A percentile compares a stretch with the other conserved stretches of the same genome.
Conservation (phyloP, 148 eudicot species). For the Hydrangea macrophylla region DNA sequence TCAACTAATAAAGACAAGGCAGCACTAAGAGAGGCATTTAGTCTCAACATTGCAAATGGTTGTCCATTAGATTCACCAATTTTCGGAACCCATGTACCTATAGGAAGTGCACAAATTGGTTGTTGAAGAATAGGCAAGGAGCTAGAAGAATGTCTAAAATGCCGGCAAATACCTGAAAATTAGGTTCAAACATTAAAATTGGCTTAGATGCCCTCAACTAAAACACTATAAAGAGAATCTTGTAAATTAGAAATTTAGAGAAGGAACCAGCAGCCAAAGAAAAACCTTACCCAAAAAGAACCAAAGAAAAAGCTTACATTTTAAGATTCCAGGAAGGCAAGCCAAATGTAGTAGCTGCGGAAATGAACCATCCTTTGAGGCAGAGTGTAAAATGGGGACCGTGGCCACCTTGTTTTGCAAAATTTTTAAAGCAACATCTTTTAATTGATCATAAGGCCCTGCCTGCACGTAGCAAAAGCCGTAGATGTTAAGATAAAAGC, state of each 20-base stretch:
- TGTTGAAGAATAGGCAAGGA: slow-evolving; percentile 87
- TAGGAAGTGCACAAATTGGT: slow-evolving; percentile 74
- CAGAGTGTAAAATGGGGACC: slow-evolving; percentile 69
- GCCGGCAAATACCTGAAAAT: slow-evolving; percentile 85
- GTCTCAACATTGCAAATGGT: slow-evolving; percentile 79
- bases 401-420: slow-evolving; percentile 73
- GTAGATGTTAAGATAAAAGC: too few relatives aligned
- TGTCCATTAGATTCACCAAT: slow-evolving; percentile 68
- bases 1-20: slow-evolving; percentile 73
- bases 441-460: slow-evolving; percentile 71
- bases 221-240: slow-evolving; percentile 8
- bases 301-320: slow-evolving; percentile 46
- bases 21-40: slow-evolving; percentile 66
- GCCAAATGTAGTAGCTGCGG: slow-evolving; percentile 86
- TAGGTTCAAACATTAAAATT: slow-evolving; percentile 13
- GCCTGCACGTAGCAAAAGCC: slow-evolving; percentile 38
- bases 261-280: not conserved
- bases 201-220: not conserved
- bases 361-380: slow-evolving; percentile 65
- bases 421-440: slow-evolving; percentile 71
- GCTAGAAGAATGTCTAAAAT: slow-evolving; percentile 71
- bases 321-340: slow-evolving; percentile 74
- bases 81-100: slow-evolving; percentile 96
- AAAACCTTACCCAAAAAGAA: too few relatives aligned
- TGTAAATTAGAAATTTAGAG: not conserved